These are phyloP conservation scores for Cucumis melo DNA, from an alignment of 306 rosid genomes.

Conservation along the genomic window DNA sequence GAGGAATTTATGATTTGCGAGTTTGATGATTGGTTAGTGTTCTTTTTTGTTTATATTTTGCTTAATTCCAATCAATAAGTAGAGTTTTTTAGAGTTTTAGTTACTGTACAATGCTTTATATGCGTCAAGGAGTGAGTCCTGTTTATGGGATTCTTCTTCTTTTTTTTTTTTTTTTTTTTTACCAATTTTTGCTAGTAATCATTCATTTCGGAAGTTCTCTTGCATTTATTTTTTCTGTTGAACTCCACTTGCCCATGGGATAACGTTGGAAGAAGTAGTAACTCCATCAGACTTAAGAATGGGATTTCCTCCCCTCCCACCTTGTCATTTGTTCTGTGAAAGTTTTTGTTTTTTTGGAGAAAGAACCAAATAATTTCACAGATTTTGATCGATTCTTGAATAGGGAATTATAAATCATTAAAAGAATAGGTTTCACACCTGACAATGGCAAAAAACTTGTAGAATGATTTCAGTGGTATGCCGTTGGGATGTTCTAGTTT, in stretches of 20 bases:
- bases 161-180: background rate
- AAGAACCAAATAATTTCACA: background rate
- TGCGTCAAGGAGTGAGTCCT: background rate
- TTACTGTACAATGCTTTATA: background rate
- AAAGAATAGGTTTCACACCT: background rate
- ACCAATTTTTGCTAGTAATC: background rate
- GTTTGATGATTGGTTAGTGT: background rate
- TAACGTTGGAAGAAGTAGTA: background rate
- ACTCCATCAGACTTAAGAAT: background rate
- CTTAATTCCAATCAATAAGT: background rate
- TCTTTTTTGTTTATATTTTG: background rate
- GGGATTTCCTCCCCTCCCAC: background rate
- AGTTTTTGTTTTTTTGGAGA: background rate
- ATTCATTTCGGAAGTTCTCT: background rate
- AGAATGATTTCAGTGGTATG: background rate
- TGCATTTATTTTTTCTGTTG: background rate
- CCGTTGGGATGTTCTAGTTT: background rate
- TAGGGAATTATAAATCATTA: background rate
- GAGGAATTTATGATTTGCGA: conserved; percentile 4
- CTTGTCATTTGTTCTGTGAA: background rate
- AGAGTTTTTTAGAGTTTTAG: background rate
- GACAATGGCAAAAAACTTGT: background rate
- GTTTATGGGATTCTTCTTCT: background rate
- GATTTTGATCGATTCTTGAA: background rate
- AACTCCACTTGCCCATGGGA: background rate